Conservation (phyloP, 306 rosid species). For the Prunus fruticosa region DNA sequence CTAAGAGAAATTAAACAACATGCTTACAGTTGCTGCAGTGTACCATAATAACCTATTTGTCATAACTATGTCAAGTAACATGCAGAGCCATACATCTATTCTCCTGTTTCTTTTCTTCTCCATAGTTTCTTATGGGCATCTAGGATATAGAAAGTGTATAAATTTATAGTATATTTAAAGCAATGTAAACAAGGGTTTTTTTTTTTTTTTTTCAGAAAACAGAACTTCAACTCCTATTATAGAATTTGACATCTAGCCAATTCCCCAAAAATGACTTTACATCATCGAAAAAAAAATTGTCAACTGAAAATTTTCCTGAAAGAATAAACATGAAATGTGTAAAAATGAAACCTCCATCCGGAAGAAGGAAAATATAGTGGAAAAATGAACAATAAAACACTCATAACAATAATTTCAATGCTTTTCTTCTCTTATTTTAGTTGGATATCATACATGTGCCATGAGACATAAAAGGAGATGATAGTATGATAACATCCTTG, state of each 20-base stretch:
- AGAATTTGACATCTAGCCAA: constrained; percentile 17
- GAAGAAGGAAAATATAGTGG: not conserved
- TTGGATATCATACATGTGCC: not conserved
- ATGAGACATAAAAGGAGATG: not conserved
- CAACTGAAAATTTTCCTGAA: not conserved
- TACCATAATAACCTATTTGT: constrained; percentile 21
- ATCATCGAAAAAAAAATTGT: not conserved
- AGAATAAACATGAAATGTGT: too few relatives aligned
- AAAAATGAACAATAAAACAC: not conserved
- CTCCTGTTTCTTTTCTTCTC: not conserved
- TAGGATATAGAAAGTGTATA: not conserved
- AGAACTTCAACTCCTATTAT: not conserved
- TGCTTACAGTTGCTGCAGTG: constrained; percentile 27
- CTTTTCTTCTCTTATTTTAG: not conserved
- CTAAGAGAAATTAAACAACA: constrained; percentile 22
- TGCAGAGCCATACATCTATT: constrained; percentile 1
- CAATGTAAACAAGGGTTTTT: not conserved
- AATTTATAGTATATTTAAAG: not conserved
- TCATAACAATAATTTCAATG: not conserved
- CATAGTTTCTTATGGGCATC: not conserved
- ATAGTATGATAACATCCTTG: not conserved
- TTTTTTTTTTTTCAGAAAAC: not conserved
- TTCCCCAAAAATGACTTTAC: not conserved
- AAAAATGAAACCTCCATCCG: not conserved
- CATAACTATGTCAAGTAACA: not conserved